phyloP scores from a whole-genome alignment of 208 protist species.

The Spongospora subterranea region DNA sequence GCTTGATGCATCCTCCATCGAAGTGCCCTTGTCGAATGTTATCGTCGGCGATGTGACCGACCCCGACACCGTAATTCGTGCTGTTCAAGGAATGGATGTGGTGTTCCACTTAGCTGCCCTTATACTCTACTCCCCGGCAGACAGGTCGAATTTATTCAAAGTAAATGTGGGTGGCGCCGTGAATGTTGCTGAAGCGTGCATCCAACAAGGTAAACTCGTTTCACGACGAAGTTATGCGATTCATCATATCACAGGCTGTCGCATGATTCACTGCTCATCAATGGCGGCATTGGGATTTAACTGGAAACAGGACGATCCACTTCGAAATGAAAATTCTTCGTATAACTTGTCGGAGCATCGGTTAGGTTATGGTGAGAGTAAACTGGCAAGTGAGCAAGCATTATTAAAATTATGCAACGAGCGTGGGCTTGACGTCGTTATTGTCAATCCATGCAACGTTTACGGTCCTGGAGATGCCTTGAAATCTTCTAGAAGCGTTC shows the following conservation, averaged over 20 bases:
- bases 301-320: not conserved
- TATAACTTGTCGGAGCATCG: not conserved
- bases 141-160: not conserved
- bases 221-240: not conserved
- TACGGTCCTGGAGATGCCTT: constrained; percentile 4
- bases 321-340: not conserved
- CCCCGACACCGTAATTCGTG: not conserved
- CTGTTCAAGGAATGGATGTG: not conserved
- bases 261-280: constrained; percentile 12
- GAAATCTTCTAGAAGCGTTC: not conserved
- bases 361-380: not conserved
- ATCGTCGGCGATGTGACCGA: not conserved
- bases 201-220: constrained; percentile 4
- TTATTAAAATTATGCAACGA: not conserved
- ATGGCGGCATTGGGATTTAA: constrained; percentile 36
- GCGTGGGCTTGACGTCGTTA: not conserved
- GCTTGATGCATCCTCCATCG: not conserved
- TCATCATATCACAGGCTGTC: constrained; percentile 23
- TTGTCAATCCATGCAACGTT: constrained; percentile 19
- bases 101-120: constrained; percentile 43
- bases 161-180: constrained; percentile 1
- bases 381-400: not conserved
- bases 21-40: not conserved
- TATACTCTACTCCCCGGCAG: not conserved
- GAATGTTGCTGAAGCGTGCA: not conserved